Evolutionary conservation across 208 protist species (phyloP).

Genomic region (Crithidia fasciculata): DNA sequence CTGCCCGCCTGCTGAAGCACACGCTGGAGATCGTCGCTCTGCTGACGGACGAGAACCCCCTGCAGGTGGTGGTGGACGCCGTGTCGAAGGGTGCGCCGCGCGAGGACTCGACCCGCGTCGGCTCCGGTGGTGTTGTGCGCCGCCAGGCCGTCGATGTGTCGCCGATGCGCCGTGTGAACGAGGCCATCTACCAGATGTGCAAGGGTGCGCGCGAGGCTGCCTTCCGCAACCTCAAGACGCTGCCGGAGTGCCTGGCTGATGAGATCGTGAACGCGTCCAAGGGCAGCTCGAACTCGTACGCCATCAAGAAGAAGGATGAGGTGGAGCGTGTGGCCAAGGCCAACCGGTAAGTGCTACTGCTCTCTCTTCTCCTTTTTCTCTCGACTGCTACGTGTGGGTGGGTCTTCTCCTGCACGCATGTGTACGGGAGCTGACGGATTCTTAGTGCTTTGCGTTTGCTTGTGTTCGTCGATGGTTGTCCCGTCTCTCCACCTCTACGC

Average conservation of each 20-base stretch:
- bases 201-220: conserved; percentile 97
- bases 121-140: conserved; percentile 99
- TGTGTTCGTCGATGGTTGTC: no score
- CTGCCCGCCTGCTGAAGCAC: conserved; percentile 98
- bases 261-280: conserved; percentile 99
- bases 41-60: conserved; percentile 98
- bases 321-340: conserved; percentile 99
- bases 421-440: not conserved
- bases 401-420: not conserved
- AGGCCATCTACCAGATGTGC: conserved; percentile 98
- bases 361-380: not conserved
- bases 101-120: conserved; percentile 99
- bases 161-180: conserved; percentile 99
- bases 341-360: conserved; percentile 96
- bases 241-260: conserved; percentile 99
- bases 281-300: conserved; percentile 98
- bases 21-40: conserved; percentile 99
- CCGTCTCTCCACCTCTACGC: no score
- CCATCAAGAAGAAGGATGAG: conserved; percentile 99
- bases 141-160: conserved; percentile 99
- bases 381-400: not conserved
- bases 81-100: conserved; percentile 98
- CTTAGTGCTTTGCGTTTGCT: not conserved
- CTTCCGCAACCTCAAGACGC: conserved; percentile 99
- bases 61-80: conserved; percentile 99